phyloP scores from a whole-genome alignment of 331 rosid species.

The Quercus phellos region DNA sequence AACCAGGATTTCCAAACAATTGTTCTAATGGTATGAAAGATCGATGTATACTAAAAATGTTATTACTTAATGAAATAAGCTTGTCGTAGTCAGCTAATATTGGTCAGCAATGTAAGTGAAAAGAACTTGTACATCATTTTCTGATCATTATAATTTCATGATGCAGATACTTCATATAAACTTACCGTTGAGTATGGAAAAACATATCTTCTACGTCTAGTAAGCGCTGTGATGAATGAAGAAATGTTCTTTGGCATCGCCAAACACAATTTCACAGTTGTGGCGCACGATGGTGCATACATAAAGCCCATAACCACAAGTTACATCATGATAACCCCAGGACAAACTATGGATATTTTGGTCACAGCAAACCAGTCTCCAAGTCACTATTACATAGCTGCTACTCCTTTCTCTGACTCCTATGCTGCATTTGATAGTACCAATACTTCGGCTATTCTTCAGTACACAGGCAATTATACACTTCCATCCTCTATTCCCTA shows the following conservation, averaged over 20 bases:
- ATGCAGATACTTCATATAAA: slow-evolving; percentile 22
- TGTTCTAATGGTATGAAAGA: slow-evolving; percentile 27
- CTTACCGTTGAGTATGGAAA: slow-evolving; percentile 34
- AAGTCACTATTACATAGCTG: slow-evolving; percentile 15
- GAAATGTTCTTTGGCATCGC: slow-evolving; percentile 40
- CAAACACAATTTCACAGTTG: slow-evolving; percentile 38
- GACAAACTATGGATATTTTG: background rate
- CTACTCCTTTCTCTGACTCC: slow-evolving; percentile 11
- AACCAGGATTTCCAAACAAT: slow-evolving; percentile 23
- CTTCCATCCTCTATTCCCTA: background rate
- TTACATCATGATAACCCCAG: background rate
- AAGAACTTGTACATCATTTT: too few species aligned
- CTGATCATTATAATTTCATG: background rate
- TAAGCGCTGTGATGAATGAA: slow-evolving; percentile 43
- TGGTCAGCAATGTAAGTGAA: too few species aligned
- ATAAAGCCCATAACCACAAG: background rate
- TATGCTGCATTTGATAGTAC: background rate
- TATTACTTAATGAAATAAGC: too few species aligned
- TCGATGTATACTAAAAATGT: background rate
- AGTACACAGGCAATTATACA: slow-evolving; percentile 16
- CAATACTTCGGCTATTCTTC: slow-evolving; percentile 22
- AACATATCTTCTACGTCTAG: slow-evolving; percentile 43
- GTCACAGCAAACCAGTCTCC: background rate
- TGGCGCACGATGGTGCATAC: slow-evolving; percentile 12
- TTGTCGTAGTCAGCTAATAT: too few species aligned